Evolutionary conservation across 257 asterid genomes (phyloP).

Genomic region (Avicennia marina): DNA sequence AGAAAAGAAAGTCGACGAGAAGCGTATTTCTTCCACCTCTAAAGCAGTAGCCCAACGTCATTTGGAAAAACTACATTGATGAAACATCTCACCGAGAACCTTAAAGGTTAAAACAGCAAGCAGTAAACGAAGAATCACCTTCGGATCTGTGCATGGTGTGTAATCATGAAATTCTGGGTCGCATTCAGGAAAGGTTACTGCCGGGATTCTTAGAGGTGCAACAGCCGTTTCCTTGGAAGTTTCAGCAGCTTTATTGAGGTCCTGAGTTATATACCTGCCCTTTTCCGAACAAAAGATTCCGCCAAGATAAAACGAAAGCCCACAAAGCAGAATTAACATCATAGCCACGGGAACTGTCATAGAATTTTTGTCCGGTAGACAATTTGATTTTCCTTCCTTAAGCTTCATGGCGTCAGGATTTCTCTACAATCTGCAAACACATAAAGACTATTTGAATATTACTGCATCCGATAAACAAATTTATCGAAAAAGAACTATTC

Average conservation of each 20-base stretch:
- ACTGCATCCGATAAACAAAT: not conserved
- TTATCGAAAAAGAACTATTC: not conserved
- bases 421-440: conserved; percentile 25
- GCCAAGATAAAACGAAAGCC: conserved; percentile 64
- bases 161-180: conserved; percentile 46
- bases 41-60: conserved; percentile 7
- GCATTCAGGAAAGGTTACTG: conserved; percentile 47
- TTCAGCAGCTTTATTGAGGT: conserved; percentile 28
- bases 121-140: conserved; percentile 27
- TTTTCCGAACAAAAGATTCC: conserved; percentile 53
- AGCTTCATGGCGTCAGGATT: conserved; percentile 33
- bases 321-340: conserved; percentile 47
- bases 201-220: conserved; percentile 29
- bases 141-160: conserved; percentile 81
- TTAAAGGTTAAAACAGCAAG: conserved; percentile 2
- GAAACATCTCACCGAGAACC: not conserved
- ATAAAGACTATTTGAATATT: not conserved
- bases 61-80: not conserved
- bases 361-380: conserved; percentile 31
- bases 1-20: conserved; percentile 56
- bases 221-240: conserved; percentile 17
- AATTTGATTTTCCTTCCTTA: conserved; percentile 41
- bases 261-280: conserved; percentile 24
- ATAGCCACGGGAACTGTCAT: conserved; percentile 39
- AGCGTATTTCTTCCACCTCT: conserved; percentile 80